These are phyloP conservation scores for Saprolegnia parasitica DNA, from an alignment of 352 stramenopile species.

Conservation along the genomic window DNA sequence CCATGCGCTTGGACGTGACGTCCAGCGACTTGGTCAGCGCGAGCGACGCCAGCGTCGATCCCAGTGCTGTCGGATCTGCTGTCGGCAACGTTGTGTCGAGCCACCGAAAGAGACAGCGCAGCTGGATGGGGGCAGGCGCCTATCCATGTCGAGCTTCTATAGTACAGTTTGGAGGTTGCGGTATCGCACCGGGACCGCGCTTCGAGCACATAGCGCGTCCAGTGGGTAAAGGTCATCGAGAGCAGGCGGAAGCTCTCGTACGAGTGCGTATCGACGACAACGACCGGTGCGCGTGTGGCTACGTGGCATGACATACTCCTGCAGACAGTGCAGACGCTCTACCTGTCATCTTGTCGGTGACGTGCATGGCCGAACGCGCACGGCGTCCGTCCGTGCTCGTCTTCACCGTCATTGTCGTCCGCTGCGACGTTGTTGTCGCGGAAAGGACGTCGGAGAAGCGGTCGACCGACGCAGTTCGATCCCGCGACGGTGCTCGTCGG, in stretches of 20 bases:
- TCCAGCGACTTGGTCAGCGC: not conserved
- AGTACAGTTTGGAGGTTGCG: not conserved
- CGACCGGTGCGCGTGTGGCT: not conserved
- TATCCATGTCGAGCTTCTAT: not conserved
- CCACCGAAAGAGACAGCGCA: not conserved
- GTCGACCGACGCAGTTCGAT: not conserved
- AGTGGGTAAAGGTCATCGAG: not conserved
- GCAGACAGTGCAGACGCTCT: too few species aligned
- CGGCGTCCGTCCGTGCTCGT: too few species aligned
- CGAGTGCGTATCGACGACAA: not conserved
- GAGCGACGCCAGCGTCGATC: not conserved
- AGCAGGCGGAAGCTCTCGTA: not conserved
- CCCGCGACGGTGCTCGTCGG: too few species aligned
- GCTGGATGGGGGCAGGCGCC: not conserved
- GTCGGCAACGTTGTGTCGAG: not conserved
- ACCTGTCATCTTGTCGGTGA: too few species aligned
- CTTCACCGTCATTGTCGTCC: too few species aligned
- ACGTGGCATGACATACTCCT: not conserved
- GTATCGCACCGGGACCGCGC: not conserved
- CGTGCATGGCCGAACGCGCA: too few species aligned
- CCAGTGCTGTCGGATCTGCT: not conserved
- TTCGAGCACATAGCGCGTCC: not conserved
- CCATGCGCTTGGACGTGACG: not conserved
- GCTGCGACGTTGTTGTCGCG: too few species aligned
- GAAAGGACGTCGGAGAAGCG: not conserved